A percentile compares a stretch with the other conserved stretches of the same genome.
phyloP scores from a whole-genome alignment of 202 grass and related monocot genomes.

The Panicum virgatum region DNA sequence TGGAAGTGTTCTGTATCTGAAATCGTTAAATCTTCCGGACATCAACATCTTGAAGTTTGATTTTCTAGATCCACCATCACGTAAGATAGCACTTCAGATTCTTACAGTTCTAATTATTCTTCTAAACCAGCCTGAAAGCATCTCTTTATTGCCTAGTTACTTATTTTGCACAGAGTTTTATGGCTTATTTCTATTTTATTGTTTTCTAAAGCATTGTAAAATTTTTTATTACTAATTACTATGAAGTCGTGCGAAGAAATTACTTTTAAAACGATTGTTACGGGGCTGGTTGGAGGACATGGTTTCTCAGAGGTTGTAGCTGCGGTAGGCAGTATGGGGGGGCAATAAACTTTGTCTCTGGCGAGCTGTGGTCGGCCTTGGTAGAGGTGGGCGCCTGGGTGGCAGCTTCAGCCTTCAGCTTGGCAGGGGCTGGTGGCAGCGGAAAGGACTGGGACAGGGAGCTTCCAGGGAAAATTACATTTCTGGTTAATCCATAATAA shows the following conservation, averaged over 20 bases:
- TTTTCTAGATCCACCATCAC: slow-evolving; percentile 98
- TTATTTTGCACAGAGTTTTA: background rate
- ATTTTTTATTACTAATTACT: background rate
- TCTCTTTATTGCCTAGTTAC: background rate
- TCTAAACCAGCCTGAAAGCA: background rate
- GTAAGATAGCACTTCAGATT: slow-evolving; percentile 65
- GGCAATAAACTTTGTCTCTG: background rate
- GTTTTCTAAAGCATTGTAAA: slow-evolving; percentile 3
- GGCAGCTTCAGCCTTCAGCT: background rate
- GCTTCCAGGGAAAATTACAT: background rate
- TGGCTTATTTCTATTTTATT: background rate
- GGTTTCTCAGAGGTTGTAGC: too few relatives aligned
- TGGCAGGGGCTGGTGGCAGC: background rate
- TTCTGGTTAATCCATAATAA: slow-evolving; percentile 4
- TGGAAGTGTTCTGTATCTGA: slow-evolving; percentile 82
- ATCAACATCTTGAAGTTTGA: slow-evolving; percentile 95
- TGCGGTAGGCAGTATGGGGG: too few relatives aligned
- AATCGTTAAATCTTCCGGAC: slow-evolving; percentile 86
- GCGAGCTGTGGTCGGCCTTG: background rate
- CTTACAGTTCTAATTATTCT: slow-evolving; percentile 19
- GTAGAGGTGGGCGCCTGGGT: background rate
- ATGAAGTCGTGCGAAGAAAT: background rate
- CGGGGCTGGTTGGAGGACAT: background rate
- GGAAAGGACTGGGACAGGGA: background rate
- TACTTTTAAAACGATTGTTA: background rate